Evolutionary conservation across 495 filamentous ascomycete genomes (phyloP).

Genomic region (Neurospora sp.): DNA sequence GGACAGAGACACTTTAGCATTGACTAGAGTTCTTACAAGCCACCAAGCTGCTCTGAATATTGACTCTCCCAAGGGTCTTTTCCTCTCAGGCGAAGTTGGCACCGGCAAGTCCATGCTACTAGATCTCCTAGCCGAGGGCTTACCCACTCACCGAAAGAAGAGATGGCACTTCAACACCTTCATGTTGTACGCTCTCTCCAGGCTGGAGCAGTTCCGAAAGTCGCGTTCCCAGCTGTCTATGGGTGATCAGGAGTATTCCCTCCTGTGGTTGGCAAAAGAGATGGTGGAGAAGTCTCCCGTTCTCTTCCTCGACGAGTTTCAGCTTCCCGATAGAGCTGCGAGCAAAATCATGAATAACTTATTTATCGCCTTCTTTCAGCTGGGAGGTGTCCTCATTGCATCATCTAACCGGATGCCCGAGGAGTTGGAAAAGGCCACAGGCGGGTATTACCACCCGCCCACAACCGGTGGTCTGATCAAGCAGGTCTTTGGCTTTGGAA

Average conservation of each 20-base stretch:
- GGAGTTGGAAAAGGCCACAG: constrained; percentile 57
- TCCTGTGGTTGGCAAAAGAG: constrained; percentile 58
- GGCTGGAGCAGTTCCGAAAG: constrained; percentile 48
- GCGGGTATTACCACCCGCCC: constrained; percentile 45
- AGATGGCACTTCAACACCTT: constrained; percentile 70
- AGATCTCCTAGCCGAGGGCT: constrained; percentile 56
- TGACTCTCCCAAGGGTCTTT: constrained; percentile 52
- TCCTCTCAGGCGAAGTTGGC: constrained; percentile 62
- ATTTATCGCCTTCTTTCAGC: constrained; percentile 61
- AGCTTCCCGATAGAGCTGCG: constrained; percentile 57
- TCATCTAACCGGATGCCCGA: constrained; percentile 68
- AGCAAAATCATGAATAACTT: constrained; percentile 62
- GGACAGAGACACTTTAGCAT: constrained; percentile 40
- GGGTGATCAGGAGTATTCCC: constrained; percentile 38
- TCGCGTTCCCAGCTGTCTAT: constrained; percentile 13
- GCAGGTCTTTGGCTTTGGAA: constrained; percentile 28
- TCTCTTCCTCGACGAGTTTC: constrained; percentile 65
- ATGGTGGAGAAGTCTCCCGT: constrained; percentile 57
- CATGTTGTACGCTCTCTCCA: constrained; percentile 58
- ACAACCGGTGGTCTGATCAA: constrained; percentile 38
- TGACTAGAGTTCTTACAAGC: constrained; percentile 48
- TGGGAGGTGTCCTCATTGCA: constrained; percentile 62
- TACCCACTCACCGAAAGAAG: constrained; percentile 55
- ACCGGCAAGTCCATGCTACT: constrained; percentile 63
- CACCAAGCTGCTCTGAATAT: constrained; percentile 53